These are phyloP conservation scores for Aspergillus cristatus DNA, from an alignment of 495 filamentous ascomycete species.

Conservation along the genomic window DNA sequence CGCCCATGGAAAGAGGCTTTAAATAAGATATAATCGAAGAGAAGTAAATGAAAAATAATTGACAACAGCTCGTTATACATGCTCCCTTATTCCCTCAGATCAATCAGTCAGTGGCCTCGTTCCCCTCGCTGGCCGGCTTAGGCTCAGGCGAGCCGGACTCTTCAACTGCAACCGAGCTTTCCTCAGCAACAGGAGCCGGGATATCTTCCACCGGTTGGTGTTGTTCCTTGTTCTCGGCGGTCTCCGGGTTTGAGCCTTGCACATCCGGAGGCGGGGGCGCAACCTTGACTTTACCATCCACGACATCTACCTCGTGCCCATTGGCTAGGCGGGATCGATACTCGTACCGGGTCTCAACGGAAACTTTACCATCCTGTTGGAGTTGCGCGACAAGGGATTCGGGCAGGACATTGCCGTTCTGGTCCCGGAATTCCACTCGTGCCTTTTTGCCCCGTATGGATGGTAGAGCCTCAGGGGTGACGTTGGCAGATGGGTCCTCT, in stretches of 20 bases:
- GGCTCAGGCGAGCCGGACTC: conserved; percentile 44
- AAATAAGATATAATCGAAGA: neutral
- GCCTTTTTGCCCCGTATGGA: conserved; percentile 62
- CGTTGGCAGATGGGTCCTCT: conserved; percentile 23
- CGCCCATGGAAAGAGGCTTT: neutral
- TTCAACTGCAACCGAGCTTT: conserved; percentile 54
- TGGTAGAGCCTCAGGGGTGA: conserved; percentile 39
- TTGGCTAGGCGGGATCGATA: conserved; percentile 59
- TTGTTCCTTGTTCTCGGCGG: conserved; percentile 27
- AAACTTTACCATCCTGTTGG: conserved; percentile 69
- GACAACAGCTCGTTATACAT: conserved; percentile 5
- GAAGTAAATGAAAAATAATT: conserved; percentile 3
- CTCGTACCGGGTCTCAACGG: conserved; percentile 90
- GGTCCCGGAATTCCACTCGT: conserved; percentile 88
- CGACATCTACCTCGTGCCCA: conserved; percentile 41
- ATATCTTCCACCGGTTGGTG: conserved; percentile 31
- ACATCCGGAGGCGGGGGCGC: conserved; percentile 82
- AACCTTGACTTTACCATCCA: conserved; percentile 59
- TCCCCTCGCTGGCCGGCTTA: conserved; percentile 69
- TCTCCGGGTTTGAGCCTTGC: conserved; percentile 62
- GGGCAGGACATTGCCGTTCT: conserved; percentile 81
- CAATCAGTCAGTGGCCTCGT: conserved; percentile 49
- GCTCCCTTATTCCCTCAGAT: conserved; percentile 8
- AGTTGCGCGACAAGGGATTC: conserved; percentile 76
- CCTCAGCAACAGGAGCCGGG: conserved; percentile 45